Percentiles rank a stretch among this genome's conserved stretches.
phyloP scores from a whole-genome alignment of 1,284 basidiomycete species.

The Malassezia slooffiae region DNA sequence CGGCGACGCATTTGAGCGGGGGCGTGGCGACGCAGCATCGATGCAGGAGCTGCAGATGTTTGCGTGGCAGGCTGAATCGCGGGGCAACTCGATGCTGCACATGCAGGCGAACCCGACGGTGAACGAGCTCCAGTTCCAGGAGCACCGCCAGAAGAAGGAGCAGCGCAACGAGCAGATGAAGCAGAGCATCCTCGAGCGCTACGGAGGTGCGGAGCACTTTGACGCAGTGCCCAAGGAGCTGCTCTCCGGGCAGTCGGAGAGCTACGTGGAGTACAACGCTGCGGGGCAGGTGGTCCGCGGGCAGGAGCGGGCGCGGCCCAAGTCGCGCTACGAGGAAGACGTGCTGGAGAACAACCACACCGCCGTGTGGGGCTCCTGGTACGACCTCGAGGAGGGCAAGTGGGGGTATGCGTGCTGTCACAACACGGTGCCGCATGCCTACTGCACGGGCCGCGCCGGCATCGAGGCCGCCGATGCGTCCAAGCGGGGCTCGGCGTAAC shows the following conservation, averaged over 20 bases:
- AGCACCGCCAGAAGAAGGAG: conserved; percentile 85
- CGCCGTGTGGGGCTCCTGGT: conserved; percentile 91
- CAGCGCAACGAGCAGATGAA: conserved; percentile 75
- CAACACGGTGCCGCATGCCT: conserved; percentile 70
- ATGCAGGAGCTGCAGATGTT: conserved; percentile 87
- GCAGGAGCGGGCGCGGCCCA: conserved; percentile 68
- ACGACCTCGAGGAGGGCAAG: conserved; percentile 57
- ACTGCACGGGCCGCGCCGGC: conserved; percentile 81
- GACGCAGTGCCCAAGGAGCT: conserved; percentile 78
- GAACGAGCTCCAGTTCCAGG: conserved; percentile 75
- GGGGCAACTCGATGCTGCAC: conserved; percentile 79
- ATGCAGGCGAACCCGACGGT: conserved; percentile 90
- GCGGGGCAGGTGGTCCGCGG: conserved; percentile 84
- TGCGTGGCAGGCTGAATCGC: conserved; percentile 87
- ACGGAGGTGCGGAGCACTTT: conserved; percentile 89
- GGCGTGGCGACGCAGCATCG: conserved; percentile 77
- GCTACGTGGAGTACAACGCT: conserved; percentile 93
- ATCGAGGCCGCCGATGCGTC: conserved; percentile 61
- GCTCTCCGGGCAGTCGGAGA: conserved; percentile 82
- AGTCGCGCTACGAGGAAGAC: conserved; percentile 64
- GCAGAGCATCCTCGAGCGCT: conserved; percentile 53
- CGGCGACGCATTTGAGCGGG: conserved; percentile 88
- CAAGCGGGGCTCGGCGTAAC: conserved; percentile 50
- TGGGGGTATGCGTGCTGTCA: conserved; percentile 98
- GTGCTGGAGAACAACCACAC: conserved; percentile 90